Evolutionary conservation across 2,329 filamentous ascomycete species (phyloP).

Genomic region (Exophiala lecanii-corni): DNA sequence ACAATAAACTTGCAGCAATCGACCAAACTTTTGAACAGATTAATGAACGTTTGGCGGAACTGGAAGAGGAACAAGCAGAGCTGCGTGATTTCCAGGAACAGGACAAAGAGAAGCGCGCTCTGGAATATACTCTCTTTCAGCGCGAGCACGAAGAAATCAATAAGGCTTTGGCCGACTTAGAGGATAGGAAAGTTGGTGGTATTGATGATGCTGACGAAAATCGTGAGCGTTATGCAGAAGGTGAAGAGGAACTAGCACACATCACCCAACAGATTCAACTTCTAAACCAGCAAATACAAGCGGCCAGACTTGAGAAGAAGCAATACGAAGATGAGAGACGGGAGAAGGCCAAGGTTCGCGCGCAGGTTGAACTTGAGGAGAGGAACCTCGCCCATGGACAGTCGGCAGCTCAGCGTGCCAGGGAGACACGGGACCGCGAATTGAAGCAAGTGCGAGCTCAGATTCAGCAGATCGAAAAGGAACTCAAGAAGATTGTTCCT

Average conservation of each 20-base stretch:
- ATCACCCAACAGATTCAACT: slow-evolving; percentile 76
- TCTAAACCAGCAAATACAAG: slow-evolving; percentile 75
- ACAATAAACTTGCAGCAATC: slow-evolving; percentile 90
- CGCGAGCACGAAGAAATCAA: slow-evolving; percentile 78
- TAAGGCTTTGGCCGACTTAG: slow-evolving; percentile 73
- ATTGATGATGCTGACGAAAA: slow-evolving; percentile 80
- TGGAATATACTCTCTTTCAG: slow-evolving; percentile 92
- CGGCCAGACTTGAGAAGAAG: slow-evolving; percentile 75
- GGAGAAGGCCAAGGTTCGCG: slow-evolving; percentile 71
- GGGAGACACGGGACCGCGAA: slow-evolving; percentile 65
- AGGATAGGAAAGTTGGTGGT: slow-evolving; percentile 73
- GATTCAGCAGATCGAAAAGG: slow-evolving; percentile 70
- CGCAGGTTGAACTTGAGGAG: slow-evolving; percentile 79
- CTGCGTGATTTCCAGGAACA: slow-evolving; percentile 90
- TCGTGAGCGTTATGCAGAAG: slow-evolving; percentile 68
- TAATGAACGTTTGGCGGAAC: slow-evolving; percentile 77
- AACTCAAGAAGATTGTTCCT: slow-evolving; percentile 68
- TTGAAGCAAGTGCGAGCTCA: slow-evolving; percentile 67
- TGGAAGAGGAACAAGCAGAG: slow-evolving; percentile 97
- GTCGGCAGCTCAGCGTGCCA: slow-evolving; percentile 68
- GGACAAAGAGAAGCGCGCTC: slow-evolving; percentile 81
- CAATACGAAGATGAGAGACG: slow-evolving; percentile 88
- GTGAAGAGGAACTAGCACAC: slow-evolving; percentile 71
- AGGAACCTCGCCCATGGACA: slow-evolving; percentile 81
- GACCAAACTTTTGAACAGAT: slow-evolving; percentile 90